Percentiles rank a stretch among this genome's conserved stretches.
Conservation (phyloP, 495 filamentous ascomycete species). For the Neurospora sp. region DNA sequence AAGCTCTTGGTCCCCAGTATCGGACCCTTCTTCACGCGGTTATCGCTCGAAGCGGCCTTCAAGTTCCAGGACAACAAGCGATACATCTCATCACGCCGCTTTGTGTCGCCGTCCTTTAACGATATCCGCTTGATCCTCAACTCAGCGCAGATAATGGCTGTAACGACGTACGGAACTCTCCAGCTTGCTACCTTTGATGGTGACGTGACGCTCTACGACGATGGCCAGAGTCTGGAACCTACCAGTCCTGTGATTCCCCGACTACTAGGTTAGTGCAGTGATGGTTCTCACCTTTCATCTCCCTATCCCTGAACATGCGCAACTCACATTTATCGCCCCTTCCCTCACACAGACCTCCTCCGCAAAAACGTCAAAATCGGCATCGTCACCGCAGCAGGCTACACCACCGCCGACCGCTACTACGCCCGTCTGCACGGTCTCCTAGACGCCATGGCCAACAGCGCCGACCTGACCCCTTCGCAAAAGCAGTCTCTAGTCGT, state of each 20-base stretch:
- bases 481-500: slow-evolving; percentile 74
- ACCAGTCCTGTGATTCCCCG: slow-evolving; percentile 70
- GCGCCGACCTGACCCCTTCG: slow-evolving; percentile 41
- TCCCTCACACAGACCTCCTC: slow-evolving; percentile 34
- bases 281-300: not conserved
- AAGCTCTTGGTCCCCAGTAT: slow-evolving; percentile 85
- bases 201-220: slow-evolving; percentile 94
- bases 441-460: slow-evolving; percentile 67
- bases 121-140: slow-evolving; percentile 89
- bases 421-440: slow-evolving; percentile 76
- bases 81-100: slow-evolving; percentile 82
- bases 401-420: slow-evolving; percentile 77
- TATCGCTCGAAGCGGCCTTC: slow-evolving; percentile 82
- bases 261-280: slow-evolving; percentile 42
- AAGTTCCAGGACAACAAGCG: slow-evolving; percentile 75
- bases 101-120: slow-evolving; percentile 96
- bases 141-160: slow-evolving; percentile 83
- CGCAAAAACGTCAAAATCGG: slow-evolving; percentile 62
- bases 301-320: not conserved
- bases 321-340: not conserved
- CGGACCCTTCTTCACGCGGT: slow-evolving; percentile 81
- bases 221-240: slow-evolving; percentile 66
- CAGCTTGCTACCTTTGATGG: slow-evolving; percentile 93
- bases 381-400: slow-evolving; percentile 95
- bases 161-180: slow-evolving; percentile 57